phyloP scores from a whole-genome alignment of 257 asterid genomes.

The Lantana camara region DNA sequence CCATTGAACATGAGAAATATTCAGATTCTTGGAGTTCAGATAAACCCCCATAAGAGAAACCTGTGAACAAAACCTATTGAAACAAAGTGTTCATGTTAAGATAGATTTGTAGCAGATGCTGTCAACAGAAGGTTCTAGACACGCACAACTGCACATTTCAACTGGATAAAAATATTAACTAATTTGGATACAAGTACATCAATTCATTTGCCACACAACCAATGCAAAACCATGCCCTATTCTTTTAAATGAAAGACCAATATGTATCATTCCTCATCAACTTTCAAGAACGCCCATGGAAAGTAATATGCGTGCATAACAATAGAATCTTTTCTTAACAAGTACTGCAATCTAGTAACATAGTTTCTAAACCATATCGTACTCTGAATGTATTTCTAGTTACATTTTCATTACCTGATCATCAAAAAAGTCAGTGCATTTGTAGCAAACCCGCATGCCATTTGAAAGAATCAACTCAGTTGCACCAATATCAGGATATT shows the following conservation, averaged over 20 bases:
- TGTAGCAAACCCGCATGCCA: conserved; percentile 94
- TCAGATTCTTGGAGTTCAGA: conserved; percentile 91
- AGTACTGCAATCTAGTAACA: conserved; percentile 15
- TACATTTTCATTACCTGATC: conserved; percentile 68
- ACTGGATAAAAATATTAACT: background rate
- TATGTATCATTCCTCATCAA: background rate
- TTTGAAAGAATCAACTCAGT: conserved; percentile 84
- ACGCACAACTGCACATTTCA: conserved; percentile 3
- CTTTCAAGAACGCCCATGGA: background rate
- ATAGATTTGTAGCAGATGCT: conserved; percentile 25
- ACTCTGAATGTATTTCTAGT: conserved; percentile 7
- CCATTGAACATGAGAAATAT: conserved; percentile 93
- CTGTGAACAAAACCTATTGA: conserved; percentile 89
- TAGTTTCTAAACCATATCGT: conserved; percentile 19
- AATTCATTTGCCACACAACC: background rate
- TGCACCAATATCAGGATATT: conserved; percentile 63
- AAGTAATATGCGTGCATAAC: background rate
- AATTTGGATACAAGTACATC: background rate
- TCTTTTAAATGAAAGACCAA: background rate
- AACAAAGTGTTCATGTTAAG: conserved; percentile 50
- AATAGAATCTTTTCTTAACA: background rate
- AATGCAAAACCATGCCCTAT: background rate
- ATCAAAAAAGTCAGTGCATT: conserved; percentile 88
- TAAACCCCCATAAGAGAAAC: conserved; percentile 88
- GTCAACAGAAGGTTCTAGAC: conserved; percentile 21